Evolutionary conservation across 148 eudicot species (phyloP).

Genomic region (Linanthus parryae): DNA sequence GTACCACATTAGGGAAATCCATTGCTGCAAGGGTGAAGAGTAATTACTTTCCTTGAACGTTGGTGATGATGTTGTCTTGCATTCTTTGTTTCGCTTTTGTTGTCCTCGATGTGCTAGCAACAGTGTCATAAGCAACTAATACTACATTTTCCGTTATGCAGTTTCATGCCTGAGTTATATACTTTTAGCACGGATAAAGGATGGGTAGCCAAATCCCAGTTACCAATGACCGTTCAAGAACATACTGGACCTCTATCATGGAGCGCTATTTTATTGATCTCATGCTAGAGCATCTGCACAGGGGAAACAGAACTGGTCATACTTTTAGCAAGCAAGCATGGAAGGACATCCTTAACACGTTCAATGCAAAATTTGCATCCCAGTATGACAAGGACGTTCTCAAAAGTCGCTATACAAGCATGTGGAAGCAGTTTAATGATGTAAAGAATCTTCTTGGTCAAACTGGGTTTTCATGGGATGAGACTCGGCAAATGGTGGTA

Average conservation of each 20-base stretch:
- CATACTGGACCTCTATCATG: constrained; percentile 33
- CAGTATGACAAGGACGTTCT: constrained; percentile 33
- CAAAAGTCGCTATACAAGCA: constrained; percentile 29
- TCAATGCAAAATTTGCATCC: constrained; percentile 26
- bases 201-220: constrained; percentile 21
- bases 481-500: constrained; percentile 24
- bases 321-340: constrained; percentile 36
- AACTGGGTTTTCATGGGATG: constrained; percentile 33
- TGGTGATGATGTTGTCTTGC: too few relatives aligned
- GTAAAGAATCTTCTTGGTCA: constrained; percentile 28
- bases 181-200: too few relatives aligned
- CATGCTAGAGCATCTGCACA: constrained; percentile 36
- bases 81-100: too few relatives aligned
- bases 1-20: too few relatives aligned
- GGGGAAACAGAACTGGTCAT: constrained; percentile 33
- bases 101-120: too few relatives aligned
- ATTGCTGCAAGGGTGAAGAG: too few relatives aligned
- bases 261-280: constrained; percentile 32
- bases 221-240: constrained; percentile 26
- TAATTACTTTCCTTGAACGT: too few relatives aligned
- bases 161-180: too few relatives aligned
- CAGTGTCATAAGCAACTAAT: too few relatives aligned
- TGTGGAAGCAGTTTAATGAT: constrained; percentile 33
- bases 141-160: too few relatives aligned
- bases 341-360: constrained; percentile 26